A percentile compares a stretch with the other conserved stretches of the same genome.
Evolutionary conservation across 2,329 filamentous ascomycete genomes (phyloP).

Genomic region (Pseudocercospora pini-densiflorae): DNA sequence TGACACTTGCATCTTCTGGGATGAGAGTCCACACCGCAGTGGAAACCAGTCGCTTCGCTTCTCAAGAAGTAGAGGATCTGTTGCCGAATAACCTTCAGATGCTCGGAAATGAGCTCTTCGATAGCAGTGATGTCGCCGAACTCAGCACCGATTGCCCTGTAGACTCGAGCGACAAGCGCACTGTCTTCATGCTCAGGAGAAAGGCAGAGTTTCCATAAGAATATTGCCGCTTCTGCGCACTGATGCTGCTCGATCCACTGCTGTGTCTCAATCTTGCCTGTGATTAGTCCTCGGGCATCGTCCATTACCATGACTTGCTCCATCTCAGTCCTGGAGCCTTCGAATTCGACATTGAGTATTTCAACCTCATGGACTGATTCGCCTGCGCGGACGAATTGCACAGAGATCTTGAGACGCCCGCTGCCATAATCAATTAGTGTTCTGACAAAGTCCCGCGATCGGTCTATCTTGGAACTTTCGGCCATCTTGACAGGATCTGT

Average conservation of each 20-base stretch:
- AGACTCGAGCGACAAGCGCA: neutral
- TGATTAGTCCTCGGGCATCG: neutral
- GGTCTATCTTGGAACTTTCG: neutral
- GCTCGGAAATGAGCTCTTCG: neutral
- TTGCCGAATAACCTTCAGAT: neutral
- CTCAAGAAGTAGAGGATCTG: neutral
- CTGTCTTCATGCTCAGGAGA: neutral
- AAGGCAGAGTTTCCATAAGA: neutral
- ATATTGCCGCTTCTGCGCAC: neutral
- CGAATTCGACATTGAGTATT: neutral
- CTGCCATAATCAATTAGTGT: neutral
- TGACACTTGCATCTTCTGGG: neutral
- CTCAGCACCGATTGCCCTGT: neutral
- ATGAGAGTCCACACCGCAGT: neutral
- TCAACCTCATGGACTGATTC: neutral
- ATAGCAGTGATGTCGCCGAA: neutral
- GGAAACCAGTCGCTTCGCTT: neutral
- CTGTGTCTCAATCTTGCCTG: neutral
- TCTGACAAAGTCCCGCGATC: neutral
- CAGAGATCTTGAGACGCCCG: constrained; percentile 1
- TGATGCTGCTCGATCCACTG: neutral
- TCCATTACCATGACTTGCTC: constrained; percentile 2
- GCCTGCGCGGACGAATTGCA: neutral
- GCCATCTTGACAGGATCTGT: neutral
- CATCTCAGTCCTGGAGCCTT: neutral